Evolutionary conservation across 768 basidiomycete species (phyloP), one percentile per base, ranked within the genome.

Genomic region (Lentinula detonsa): DNA sequence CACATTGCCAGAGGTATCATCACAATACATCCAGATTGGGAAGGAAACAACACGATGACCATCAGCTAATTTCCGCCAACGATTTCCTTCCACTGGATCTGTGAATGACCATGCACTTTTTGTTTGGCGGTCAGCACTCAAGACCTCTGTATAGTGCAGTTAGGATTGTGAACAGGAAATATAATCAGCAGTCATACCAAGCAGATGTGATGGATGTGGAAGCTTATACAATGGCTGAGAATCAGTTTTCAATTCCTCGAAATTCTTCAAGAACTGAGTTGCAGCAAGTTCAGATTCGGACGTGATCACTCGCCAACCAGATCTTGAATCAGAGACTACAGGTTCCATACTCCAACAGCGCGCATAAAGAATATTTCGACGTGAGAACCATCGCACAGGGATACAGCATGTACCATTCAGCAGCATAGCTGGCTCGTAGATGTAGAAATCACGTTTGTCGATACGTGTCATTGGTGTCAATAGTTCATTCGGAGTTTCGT

Each of bases 1-100:
- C 0, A 65, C 40, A 40, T 72, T 71, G 0, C 69, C 71, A 0
- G 68, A 72, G 4, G 68, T 70, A 42, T 72, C 69, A 40, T 71
- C 67, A 21, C 66, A 65, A 48, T 69, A 71, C 1, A 64, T 28
- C 67, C 66, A 67, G 2, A 71, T 11, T 8, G 65, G 63, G 4
- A 66, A 58, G 6, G 57, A 21, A n/a, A 45, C 13, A 15, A 70
- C 66, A 8, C 52, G 35, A 42, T 57, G 43, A n/a, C 54, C 54
- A 15, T 37, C 8, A 11, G 54, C 54, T 9, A 5, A 3, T 10
- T 31, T 5, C 8, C 37, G 10, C 54, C 37, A 56, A 23, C 4
- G 13, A 18, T 56, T 56, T 5, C 37, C 37, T 11, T 8, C 6
- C 37, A 37, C 37, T 37, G 37, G 37, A 11, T 37, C 11, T 8